Conservation (phyloP, 345 rosid genomes). For the Ailanthus altissimus region DNA sequence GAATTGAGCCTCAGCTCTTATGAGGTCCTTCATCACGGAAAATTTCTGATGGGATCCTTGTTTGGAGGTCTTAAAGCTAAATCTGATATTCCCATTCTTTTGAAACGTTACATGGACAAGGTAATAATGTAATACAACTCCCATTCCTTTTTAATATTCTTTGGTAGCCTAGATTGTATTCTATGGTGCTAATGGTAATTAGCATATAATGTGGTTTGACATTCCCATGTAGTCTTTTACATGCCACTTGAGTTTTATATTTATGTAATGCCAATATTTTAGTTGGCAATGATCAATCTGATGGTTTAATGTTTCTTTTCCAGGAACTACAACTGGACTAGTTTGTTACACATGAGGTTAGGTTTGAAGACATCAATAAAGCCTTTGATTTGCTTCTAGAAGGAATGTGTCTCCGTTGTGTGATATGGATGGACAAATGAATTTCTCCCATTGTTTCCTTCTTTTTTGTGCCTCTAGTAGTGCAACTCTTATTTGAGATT, state of each 20-base stretch:
- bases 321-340: slow-evolving; percentile 74
- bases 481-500: background rate
- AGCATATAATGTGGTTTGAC: background rate
- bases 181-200: background rate
- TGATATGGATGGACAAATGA: slow-evolving; percentile 39
- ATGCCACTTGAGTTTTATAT: background rate
- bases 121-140: slow-evolving; percentile 21
- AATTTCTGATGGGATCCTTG: slow-evolving; percentile 58
- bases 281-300: background rate
- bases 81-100: slow-evolving; percentile 73
- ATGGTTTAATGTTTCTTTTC: background rate
- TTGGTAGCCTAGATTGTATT: background rate
- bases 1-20: slow-evolving; percentile 42
- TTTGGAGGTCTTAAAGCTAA: slow-evolving; percentile 88
- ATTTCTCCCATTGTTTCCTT: background rate
- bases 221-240: background rate
- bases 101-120: slow-evolving; percentile 65
- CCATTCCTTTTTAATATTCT: background rate
- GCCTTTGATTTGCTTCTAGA: slow-evolving; percentile 35
- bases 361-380: slow-evolving; percentile 68
- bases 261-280: background rate
- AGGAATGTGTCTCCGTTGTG: slow-evolving; percentile 72
- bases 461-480: background rate
- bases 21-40: slow-evolving; percentile 64
- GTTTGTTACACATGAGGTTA: slow-evolving; percentile 79